Conservation (phyloP, 2,329 filamentous ascomycete species). For the Mycogone perniciosa region DNA sequence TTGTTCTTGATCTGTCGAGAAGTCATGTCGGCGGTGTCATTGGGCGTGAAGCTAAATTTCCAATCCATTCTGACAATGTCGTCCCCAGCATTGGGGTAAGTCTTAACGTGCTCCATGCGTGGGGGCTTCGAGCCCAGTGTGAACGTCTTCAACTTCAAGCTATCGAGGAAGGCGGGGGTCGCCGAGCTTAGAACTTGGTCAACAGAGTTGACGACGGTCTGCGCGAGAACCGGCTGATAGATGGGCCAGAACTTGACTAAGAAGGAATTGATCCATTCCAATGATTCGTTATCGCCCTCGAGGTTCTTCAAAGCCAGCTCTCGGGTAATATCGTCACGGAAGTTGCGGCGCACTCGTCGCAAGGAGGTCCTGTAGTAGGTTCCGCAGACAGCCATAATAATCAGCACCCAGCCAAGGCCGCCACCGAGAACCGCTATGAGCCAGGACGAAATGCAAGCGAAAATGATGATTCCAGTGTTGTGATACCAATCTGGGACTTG, state of each 20-base stretch:
- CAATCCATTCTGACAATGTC: constrained; percentile 98
- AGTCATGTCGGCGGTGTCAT: constrained; percentile 88
- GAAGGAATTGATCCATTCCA: constrained; percentile 99
- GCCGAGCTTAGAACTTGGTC: constrained; percentile 93
- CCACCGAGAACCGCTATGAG: constrained; percentile 82
- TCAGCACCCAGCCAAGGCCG: constrained; percentile 85
- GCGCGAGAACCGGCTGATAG: constrained; percentile 86
- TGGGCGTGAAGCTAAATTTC: constrained; percentile 99
- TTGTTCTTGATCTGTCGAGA: constrained; percentile 86
- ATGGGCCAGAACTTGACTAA: constrained; percentile 99
- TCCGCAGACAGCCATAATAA: constrained; percentile 85
- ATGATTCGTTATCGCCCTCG: constrained; percentile 83
- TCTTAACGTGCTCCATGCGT: constrained; percentile 95
- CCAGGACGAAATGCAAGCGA: constrained; percentile 88
- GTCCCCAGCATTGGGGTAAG: constrained; percentile 90
- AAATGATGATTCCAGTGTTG: constrained; percentile 88
- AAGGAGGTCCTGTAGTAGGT: constrained; percentile 97
- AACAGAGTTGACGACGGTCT: constrained; percentile 87
- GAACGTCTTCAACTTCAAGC: constrained; percentile 87
- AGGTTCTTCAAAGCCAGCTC: constrained; percentile 82
- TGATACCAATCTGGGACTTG: constrained; percentile 83
- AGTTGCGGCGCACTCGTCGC: constrained; percentile 88
- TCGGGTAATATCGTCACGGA: constrained; percentile 85
- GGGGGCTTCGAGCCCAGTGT: constrained; percentile 92
- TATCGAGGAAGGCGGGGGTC: constrained; percentile 88